Conservation (phyloP, 2,329 filamentous ascomycete genomes). For the Fusarium newnesense region DNA sequence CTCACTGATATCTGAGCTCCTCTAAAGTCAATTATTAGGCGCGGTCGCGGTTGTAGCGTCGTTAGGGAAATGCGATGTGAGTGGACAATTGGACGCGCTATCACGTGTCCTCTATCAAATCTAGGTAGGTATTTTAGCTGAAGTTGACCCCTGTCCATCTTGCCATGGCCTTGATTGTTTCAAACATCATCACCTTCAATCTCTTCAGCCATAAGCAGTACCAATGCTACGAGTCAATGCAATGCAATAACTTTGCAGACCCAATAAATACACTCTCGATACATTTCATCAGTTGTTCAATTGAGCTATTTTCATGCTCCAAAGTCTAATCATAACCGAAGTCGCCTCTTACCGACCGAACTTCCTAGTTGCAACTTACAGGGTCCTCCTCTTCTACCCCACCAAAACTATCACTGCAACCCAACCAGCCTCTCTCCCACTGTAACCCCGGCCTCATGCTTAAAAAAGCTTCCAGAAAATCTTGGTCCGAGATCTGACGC, state of each 20-base stretch:
- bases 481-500: not conserved
- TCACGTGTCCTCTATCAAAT: constrained; percentile 26
- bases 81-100: constrained; percentile 20
- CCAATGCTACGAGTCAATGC: not conserved
- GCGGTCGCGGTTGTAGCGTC: constrained; percentile 17
- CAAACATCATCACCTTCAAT: constrained; percentile 2
- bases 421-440: constrained; percentile 21
- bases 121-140: constrained; percentile 1
- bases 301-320: not conserved
- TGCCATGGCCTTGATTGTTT: constrained; percentile 5
- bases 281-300: not conserved
- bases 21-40: constrained; percentile 21
- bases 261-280: not conserved
- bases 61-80: constrained; percentile 14
- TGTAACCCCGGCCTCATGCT: constrained; percentile 4
- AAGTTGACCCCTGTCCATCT: not conserved
- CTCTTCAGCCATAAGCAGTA: not conserved
- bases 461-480: constrained; percentile 22
- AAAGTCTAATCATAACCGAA: not conserved
- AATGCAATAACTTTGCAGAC: constrained; percentile 1
- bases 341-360: not conserved
- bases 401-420: constrained; percentile 2
- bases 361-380: constrained; percentile 12
- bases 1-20: not conserved
- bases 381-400: constrained; percentile 23